Conservation (phyloP, 2,329 filamentous ascomycete species). For the Fusarium decemcellulare region DNA sequence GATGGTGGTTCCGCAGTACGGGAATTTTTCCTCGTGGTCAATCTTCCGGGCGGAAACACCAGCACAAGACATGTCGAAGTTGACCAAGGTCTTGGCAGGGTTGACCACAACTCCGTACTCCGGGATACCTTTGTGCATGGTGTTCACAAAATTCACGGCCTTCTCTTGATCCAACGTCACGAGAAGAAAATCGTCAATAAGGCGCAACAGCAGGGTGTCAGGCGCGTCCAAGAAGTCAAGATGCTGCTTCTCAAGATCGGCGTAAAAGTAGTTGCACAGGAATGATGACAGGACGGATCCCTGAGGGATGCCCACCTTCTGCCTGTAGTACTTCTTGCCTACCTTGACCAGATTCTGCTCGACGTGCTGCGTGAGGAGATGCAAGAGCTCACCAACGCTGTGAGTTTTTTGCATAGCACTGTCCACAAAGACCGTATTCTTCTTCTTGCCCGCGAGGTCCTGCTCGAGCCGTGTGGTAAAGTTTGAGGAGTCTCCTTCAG, state of each 20-base stretch:
- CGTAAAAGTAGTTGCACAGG: slow-evolving; percentile 97
- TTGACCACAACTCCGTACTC: slow-evolving; percentile 87
- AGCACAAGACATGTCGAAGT: slow-evolving; percentile 78
- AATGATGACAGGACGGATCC: slow-evolving; percentile 90
- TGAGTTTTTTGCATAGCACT: slow-evolving; percentile 71
- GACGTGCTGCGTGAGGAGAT: slow-evolving; percentile 85
- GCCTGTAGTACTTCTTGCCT: slow-evolving; percentile 89
- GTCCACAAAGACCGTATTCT: slow-evolving; percentile 84
- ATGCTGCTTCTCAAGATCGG: slow-evolving; percentile 80
- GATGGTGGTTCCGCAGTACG: slow-evolving; percentile 89
- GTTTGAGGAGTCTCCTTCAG: slow-evolving; percentile 56
- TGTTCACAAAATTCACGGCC: slow-evolving; percentile 79
- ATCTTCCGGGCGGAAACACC: slow-evolving; percentile 66
- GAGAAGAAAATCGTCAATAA: slow-evolving; percentile 95
- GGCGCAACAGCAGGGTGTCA: slow-evolving; percentile 79
- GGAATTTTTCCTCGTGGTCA: slow-evolving; percentile 69
- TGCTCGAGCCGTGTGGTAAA: slow-evolving; percentile 63
- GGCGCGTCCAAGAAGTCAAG: slow-evolving; percentile 73
- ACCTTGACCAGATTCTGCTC: slow-evolving; percentile 88
- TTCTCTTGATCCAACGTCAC: slow-evolving; percentile 79
- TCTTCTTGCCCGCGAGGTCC: slow-evolving; percentile 60
- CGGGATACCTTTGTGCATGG: slow-evolving; percentile 84
- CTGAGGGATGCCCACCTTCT: slow-evolving; percentile 92
- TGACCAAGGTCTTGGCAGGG: slow-evolving; percentile 83
- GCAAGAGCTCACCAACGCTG: slow-evolving; percentile 72